phyloP scores from a whole-genome alignment of 148 eudicot species.

The Euryodendron excelsum region DNA sequence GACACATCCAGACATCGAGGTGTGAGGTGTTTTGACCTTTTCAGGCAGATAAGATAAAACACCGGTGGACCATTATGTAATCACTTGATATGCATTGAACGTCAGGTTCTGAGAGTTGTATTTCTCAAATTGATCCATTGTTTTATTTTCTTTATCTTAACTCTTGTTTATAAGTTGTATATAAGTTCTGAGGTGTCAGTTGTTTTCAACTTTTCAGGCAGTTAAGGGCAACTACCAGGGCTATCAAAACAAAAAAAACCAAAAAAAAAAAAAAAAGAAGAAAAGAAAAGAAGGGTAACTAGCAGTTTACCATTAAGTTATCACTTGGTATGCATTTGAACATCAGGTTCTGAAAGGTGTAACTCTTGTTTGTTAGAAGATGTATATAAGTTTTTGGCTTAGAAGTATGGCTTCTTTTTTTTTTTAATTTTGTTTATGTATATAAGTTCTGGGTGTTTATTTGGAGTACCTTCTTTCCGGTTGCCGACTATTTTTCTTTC shows the following conservation, averaged over 20 bases:
- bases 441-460: too few species aligned
- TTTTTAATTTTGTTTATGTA: too few species aligned
- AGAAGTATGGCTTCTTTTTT: too few species aligned
- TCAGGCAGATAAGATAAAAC: background rate
- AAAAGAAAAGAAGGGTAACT: too few species aligned
- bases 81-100: background rate
- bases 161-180: background rate
- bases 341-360: background rate
- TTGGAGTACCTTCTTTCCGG: too few species aligned
- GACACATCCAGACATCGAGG: slow-evolving; percentile 47
- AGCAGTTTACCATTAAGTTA: background rate
- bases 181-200: too few species aligned
- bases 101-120: slow-evolving; percentile 4
- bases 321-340: background rate
- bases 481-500: too few species aligned
- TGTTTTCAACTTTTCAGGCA: background rate
- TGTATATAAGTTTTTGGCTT: too few species aligned
- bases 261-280: too few species aligned
- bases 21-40: slow-evolving; percentile 17
- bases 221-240: too few species aligned
- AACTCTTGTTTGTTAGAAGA: too few species aligned
- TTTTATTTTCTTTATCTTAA: background rate
- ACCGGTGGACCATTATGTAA: background rate
- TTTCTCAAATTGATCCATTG: background rate
- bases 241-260: too few species aligned